Conservation (phyloP, 169 alveolate species). For the Plasmodium fragile region DNA sequence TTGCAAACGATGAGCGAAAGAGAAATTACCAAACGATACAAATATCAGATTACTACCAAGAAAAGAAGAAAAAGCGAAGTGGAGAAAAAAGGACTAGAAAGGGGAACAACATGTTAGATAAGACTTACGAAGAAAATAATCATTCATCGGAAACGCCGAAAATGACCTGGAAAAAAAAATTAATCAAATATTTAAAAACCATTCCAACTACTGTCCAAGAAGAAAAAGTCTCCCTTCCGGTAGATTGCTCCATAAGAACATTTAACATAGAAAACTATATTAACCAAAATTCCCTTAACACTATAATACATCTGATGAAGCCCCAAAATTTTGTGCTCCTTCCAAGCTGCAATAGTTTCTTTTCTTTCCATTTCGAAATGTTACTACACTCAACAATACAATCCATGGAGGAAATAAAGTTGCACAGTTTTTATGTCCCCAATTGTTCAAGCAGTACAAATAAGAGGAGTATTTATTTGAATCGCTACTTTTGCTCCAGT, state of each 20-base stretch:
- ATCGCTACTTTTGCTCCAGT: slow-evolving; percentile 13
- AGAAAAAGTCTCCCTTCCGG: slow-evolving; percentile 22
- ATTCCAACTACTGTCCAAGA: slow-evolving; percentile 24
- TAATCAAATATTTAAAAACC: slow-evolving; percentile 41
- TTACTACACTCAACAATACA: slow-evolving; percentile 8
- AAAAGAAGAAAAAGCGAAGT: not conserved
- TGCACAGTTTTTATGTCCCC: slow-evolving; percentile 45
- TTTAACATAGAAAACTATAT: slow-evolving; percentile 27
- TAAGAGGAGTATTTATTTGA: not conserved
- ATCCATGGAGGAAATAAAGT: not conserved
- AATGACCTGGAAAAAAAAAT: slow-evolving; percentile 40
- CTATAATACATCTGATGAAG: slow-evolving; percentile 25
- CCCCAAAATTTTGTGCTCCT: slow-evolving; percentile 68
- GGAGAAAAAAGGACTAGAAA: not conserved
- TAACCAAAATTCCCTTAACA: slow-evolving; percentile 54
- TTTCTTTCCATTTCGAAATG: slow-evolving; percentile 55
- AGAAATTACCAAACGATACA: not conserved
- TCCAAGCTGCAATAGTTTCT: slow-evolving; percentile 41
- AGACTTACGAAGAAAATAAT: not conserved
- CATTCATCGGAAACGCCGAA: not conserved
- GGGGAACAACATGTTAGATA: not conserved
- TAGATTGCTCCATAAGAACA: slow-evolving; percentile 23
- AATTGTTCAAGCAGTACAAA: slow-evolving; percentile 1
- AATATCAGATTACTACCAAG: slow-evolving; percentile 12
- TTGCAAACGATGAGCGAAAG: not conserved